These are phyloP conservation scores for Sugiyamaella novakii DNA, from an alignment of 1,139 yeast genomes.

Conservation along the genomic window DNA sequence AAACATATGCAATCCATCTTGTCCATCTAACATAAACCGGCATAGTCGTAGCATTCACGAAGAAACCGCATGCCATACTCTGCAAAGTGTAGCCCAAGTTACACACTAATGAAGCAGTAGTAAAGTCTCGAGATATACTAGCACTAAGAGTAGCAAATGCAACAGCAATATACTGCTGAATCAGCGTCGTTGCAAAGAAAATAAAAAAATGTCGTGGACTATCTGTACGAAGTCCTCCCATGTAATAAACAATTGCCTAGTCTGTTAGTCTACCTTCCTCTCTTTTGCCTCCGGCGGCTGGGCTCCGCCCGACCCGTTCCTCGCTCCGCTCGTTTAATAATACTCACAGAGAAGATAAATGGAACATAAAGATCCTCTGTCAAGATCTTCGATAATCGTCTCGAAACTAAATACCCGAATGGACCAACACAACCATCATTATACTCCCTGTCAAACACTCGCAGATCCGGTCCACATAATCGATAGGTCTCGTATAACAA, in stretches of 20 bases:
- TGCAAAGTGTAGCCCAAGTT: constrained; percentile 71
- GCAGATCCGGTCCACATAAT: constrained; percentile 67
- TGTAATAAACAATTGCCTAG: constrained; percentile 60
- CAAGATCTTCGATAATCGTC: constrained; percentile 66
- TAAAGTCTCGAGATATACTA: constrained; percentile 62
- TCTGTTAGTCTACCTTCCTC: constrained; percentile 6
- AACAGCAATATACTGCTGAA: constrained; percentile 60
- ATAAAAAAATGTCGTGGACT: constrained; percentile 56
- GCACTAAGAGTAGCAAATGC: constrained; percentile 59
- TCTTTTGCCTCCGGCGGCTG: not conserved
- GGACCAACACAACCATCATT: constrained; percentile 70
- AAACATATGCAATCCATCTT: constrained; percentile 70
- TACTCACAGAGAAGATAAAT: constrained; percentile 51
- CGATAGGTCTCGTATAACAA: constrained; percentile 74
- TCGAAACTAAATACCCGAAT: constrained; percentile 65
- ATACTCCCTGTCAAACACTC: constrained; percentile 71
- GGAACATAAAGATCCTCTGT: constrained; percentile 73
- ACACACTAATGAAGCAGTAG: constrained; percentile 63
- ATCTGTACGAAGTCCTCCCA: constrained; percentile 69
- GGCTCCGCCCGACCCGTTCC: not conserved
- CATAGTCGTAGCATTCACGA: constrained; percentile 70
- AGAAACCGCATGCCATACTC: constrained; percentile 80
- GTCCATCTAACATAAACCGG: constrained; percentile 89
- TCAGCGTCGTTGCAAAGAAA: constrained; percentile 60
- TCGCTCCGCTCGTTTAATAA: not conserved